Base-by-base conservation (phyloP, 352 stramenopile genomes). In the Phytophthora meadii region DNA sequence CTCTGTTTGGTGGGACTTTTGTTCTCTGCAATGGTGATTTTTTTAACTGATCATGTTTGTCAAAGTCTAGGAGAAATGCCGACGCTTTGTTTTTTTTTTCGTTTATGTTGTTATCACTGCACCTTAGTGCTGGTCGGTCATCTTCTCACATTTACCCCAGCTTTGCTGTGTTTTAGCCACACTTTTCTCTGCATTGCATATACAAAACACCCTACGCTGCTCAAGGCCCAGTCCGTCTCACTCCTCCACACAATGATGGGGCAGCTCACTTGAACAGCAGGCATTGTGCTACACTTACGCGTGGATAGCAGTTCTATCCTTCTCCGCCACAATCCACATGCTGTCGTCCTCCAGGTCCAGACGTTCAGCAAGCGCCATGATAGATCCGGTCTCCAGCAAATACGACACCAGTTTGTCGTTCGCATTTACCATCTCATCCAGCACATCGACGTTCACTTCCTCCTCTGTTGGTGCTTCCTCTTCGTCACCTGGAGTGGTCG, bases 401-500 rank as follows among this genome's bases (percentile, higher is more conserved):
- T 93, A 95, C 68, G 84, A 93, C 66, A 95, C 87, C 27, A 93
- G 70, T 55, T 88, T 87, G 66, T 95, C 87, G 65, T 95, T 95
- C 15, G 84, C 86, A 60, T 77, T 70, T 55, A 95, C 81, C 87
- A 95, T 95, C 55, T 90, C 84, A 54, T 95, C 87, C 47, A 95
- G 76, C 44, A 82, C 77, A 61, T 90, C 65, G 6, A 71, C 48
- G 15, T 90, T 86, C 19, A 85, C 81, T 39, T 85, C 72, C 49
- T 88, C 73, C 22, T 68, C 72, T 14, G 65, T 67, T 12, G 56
- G 64, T 27, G 53, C 57, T 51, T 74, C 56, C 30, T 78, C 68
- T 51, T 81, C 71, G 25, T 81, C 73, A 6, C 59, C 72, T 37
- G 57, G 65, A 6, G 57, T 70, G 11, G 68, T 77, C 25, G 44